phyloP scores from a whole-genome alignment of 441 rosid genomes.

The Jatropha multifida region DNA sequence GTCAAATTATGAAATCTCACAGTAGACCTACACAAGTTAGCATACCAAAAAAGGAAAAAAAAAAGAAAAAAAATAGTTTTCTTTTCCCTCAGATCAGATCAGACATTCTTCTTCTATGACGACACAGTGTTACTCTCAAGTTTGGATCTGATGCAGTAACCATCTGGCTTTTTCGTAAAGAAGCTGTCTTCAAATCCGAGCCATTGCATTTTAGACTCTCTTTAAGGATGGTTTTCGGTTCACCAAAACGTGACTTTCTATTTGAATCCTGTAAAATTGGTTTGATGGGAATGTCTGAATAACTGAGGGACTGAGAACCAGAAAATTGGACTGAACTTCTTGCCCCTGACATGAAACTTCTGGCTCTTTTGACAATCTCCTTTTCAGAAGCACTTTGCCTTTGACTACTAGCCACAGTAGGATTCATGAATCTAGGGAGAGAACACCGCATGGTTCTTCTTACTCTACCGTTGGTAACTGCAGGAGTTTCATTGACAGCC shows the following conservation, averaged over 20 bases:
- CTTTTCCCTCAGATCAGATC: constrained; percentile 42
- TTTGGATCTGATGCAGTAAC: constrained; percentile 69
- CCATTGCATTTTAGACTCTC: constrained; percentile 43
- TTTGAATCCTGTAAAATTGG: constrained; percentile 41
- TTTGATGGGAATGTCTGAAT: constrained; percentile 53
- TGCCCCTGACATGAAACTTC: constrained; percentile 36
- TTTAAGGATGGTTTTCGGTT: constrained; percentile 28
- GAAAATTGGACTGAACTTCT: constrained; percentile 52
- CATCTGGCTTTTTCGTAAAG: constrained; percentile 47
- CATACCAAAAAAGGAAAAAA: not conserved
- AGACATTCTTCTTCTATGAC: constrained; percentile 79
- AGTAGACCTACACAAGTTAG: not conserved
- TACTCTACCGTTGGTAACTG: constrained; percentile 26
- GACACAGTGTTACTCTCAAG: constrained; percentile 46
- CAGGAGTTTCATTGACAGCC: constrained; percentile 36
- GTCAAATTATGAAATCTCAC: constrained; percentile 10
- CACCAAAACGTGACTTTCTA: constrained; percentile 40
- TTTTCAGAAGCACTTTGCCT: constrained; percentile 64
- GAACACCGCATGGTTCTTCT: constrained; percentile 14
- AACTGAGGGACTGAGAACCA: constrained; percentile 57
- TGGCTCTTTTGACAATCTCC: constrained; percentile 35
- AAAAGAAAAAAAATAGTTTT: not conserved
- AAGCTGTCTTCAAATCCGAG: constrained; percentile 36
- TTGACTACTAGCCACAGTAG: constrained; percentile 82
- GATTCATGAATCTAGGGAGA: constrained; percentile 73